Conservation (phyloP, 345 rosid genomes). For the Laguncularia racemosa region DNA sequence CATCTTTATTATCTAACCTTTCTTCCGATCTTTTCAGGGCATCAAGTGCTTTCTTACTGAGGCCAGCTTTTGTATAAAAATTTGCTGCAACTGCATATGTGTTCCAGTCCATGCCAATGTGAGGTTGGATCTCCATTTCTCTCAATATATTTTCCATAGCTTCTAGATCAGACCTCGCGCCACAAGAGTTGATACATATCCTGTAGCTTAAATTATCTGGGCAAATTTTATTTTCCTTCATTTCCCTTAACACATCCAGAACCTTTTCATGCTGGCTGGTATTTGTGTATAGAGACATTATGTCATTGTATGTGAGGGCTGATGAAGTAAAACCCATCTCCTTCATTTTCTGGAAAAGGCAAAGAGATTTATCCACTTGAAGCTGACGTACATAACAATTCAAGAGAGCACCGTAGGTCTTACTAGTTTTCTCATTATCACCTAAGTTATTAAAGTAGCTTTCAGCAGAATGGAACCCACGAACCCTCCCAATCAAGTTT, state of each 20-base stretch:
- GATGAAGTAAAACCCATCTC: constrained; percentile 52
- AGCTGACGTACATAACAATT: constrained; percentile 67
- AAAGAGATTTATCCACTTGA: constrained; percentile 49
- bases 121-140: constrained; percentile 62
- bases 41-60: constrained; percentile 35
- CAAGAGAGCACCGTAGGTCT: constrained; percentile 84
- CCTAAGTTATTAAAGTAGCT: constrained; percentile 48
- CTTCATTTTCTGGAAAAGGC: constrained; percentile 64
- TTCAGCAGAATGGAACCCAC: constrained; percentile 61
- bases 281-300: constrained; percentile 76
- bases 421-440: constrained; percentile 59
- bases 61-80: constrained; percentile 53
- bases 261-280: constrained; percentile 52
- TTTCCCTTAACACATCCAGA: constrained; percentile 50
- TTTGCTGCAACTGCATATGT: constrained; percentile 72
- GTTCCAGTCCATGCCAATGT: constrained; percentile 71
- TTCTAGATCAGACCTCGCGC: constrained; percentile 44
- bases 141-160: constrained; percentile 43
- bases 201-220: constrained; percentile 84
- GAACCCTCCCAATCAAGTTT: constrained; percentile 71
- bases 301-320: constrained; percentile 58
- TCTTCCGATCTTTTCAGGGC: constrained; percentile 54
- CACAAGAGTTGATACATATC: constrained; percentile 67
- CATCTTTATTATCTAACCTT: constrained; percentile 58
- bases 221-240: constrained; percentile 48